Evolutionary conservation across 306 rosid genomes (phyloP), one percentile per base, ranked within the genome.

Genomic region (Quercus suber): DNA sequence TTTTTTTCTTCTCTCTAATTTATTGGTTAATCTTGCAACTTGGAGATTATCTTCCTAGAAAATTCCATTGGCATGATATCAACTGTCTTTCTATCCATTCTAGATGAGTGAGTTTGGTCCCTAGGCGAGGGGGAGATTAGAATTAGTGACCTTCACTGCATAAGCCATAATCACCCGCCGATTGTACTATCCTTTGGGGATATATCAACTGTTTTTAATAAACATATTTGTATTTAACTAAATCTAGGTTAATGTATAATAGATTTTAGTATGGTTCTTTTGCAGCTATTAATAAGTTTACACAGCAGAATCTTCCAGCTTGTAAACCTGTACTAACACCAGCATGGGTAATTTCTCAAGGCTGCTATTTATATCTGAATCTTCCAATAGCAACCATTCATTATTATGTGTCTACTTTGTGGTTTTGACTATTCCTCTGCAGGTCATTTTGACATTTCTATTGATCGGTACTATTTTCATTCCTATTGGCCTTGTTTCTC

Each of bases 311-410:
- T 67, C 99, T 95, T 79, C 99, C 98, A 51, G 98, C 98, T 74
- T 95, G 99, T 86, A 92, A 90, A 81, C 97, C 97, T 27, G 92
- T 91, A 73, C 97, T 94, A 59, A 94, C 97, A 70, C 99, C 97
- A 65, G 82, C 84, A 84, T 83, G 91, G 87, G 99, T 91, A 81
- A 90, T 92, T 89, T 84, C 80, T 84, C 85, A 69, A 73, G 74
- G 30, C 55, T 31, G 35, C 41, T 59, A 45, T 57, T 53, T 69
- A 15, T 61, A 57, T 82, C 56, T 61, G 21, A 80, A 52, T 86
- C 60, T 79, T 89, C 67, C 41, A 12, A 76, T 74, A 28, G 60
- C 21, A 20, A 41, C 57, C 71, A 49, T 71, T 74, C 55, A n/a
- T 52, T 25, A 13, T 49, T 55, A 64, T 67, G 57, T 76, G 14